Percentiles rank a stretch among this genome's conserved stretches.
phyloP scores from a whole-genome alignment of 257 asterid genomes.

The Catharanthus roseus region DNA sequence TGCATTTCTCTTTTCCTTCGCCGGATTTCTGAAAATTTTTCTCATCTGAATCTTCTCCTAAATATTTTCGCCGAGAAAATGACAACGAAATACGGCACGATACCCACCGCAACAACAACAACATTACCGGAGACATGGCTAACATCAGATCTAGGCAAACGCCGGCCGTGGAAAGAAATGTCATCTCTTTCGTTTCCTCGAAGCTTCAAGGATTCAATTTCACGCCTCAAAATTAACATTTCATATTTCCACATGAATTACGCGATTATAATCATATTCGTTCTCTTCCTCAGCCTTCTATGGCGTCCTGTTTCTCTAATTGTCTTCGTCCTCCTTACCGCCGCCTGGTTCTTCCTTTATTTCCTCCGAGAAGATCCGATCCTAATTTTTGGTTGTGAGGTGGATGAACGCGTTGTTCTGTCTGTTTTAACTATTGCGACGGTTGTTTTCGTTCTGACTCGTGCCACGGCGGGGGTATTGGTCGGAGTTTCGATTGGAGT shows the following conservation, averaged over 20 bases:
- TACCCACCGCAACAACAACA: constrained; percentile 21
- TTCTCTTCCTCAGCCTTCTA: constrained; percentile 31
- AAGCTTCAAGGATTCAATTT: constrained; percentile 22
- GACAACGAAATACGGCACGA: constrained; percentile 29
- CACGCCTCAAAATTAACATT: constrained; percentile 28
- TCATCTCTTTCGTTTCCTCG: constrained; percentile 26
- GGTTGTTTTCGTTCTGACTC: constrained; percentile 26
- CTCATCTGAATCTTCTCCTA: not conserved
- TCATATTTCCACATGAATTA: constrained; percentile 42
- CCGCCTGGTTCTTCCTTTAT: constrained; percentile 37
- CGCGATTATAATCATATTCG: constrained; percentile 23
- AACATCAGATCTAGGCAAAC: constrained; percentile 26
- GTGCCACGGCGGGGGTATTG: constrained; percentile 22
- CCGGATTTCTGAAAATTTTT: not conserved
- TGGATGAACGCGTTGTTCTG: constrained; percentile 31
- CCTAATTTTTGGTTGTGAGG: constrained; percentile 22
- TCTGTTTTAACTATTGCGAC: constrained; percentile 26
- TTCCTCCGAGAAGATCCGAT: constrained; percentile 34
- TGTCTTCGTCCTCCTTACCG: constrained; percentile 21
- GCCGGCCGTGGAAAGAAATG: constrained; percentile 45
- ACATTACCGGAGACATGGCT: constrained; percentile 12
- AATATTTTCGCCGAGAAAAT: constrained; percentile 10
- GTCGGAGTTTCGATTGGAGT: constrained; percentile 20
- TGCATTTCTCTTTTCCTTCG: no score
- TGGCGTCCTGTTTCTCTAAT: constrained; percentile 38